A percentile compares a stretch with the other conserved stretches of the same genome.
These are phyloP conservation scores for Colletotrichum sp. DNA, from an alignment of 2,329 filamentous ascomycete species.

Conservation along the genomic window DNA sequence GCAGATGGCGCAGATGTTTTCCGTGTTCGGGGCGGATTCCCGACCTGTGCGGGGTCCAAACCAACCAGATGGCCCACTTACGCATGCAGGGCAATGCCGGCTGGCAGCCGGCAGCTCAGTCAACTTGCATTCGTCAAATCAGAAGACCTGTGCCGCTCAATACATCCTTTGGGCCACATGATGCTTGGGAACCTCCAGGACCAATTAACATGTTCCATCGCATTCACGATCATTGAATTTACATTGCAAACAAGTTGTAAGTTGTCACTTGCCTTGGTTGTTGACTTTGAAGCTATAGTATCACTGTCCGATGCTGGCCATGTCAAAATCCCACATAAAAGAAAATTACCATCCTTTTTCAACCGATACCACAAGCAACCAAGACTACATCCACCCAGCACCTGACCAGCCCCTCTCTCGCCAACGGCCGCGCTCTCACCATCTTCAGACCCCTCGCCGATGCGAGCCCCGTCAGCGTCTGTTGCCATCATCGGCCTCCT, in stretches of 20 bases:
- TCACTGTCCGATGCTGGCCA: too few relatives aligned
- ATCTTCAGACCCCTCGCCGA: background rate
- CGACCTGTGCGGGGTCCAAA: background rate
- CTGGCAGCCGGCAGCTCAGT: background rate
- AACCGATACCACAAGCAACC: background rate
- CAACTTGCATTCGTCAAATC: background rate
- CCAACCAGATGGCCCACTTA: background rate
- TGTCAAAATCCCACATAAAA: background rate
- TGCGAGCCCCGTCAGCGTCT: background rate
- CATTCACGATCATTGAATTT: fast-evolving
- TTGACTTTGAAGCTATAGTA: background rate
- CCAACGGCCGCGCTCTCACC: background rate
- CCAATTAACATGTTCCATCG: background rate
- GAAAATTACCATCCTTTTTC: background rate
- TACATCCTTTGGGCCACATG: background rate
- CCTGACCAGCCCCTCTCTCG: background rate
- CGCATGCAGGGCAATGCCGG: background rate
- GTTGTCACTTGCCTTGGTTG: background rate
- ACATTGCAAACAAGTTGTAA: background rate
- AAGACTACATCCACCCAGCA: background rate
- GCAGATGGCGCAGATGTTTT: background rate
- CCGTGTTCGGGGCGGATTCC: background rate
- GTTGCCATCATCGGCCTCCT: background rate
- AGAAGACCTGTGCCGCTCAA: background rate
- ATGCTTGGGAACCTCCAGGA: background rate